Base-by-base conservation (phyloP, 106 monocot species). In the Gastrodia elata region DNA sequence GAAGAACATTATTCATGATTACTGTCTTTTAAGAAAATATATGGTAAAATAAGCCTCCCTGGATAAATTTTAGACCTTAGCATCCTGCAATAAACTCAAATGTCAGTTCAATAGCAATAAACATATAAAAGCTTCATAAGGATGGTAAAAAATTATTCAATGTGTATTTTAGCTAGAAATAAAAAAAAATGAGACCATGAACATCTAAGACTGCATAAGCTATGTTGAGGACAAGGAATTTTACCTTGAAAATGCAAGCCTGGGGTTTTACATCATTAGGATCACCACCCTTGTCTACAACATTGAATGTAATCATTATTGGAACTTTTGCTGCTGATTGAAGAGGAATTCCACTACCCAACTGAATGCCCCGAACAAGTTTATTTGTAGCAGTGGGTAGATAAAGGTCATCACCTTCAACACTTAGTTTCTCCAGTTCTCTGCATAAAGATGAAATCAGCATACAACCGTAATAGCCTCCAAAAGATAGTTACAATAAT, bases 301-400 rank as follows among this genome's bases (percentile, higher is more conserved):
- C 97, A 82, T 91, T 87, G 76, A 98, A 98, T 26, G 93, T 88
- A 82, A 98, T 88, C 97, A 98, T 93, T 71, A 98, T 98, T 44
- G 97, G 97, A 78, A 98, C 97, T 87, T 98, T 98, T 68, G 97
- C 97, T 22, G 97, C 97, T 39, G 97, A 98, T 69, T 98, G 97
- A 37, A 98, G 87, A 34, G 93, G 97, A 75, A 98, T 98, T 13
- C 97, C 97, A 87, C 97, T 98, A 48, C 93, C 97, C 83, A 93
- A 39, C 68, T 85, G 83, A 76, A 98, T 98, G 76, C 90, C 78
- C 52, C 88, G 80, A 71, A 98, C 97, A 75, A 98, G 81, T 79
- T 91, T 98, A 72, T 88, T 93, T 76, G 93, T 74, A 67, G 86
- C 97, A 72, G 97, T 98, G 56, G 97, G 97, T 48, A 98, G 72